Evolutionary conservation across 1,139 yeast species (phyloP), one percentile per base, ranked within the genome.

Genomic region (Pichia sp.): DNA sequence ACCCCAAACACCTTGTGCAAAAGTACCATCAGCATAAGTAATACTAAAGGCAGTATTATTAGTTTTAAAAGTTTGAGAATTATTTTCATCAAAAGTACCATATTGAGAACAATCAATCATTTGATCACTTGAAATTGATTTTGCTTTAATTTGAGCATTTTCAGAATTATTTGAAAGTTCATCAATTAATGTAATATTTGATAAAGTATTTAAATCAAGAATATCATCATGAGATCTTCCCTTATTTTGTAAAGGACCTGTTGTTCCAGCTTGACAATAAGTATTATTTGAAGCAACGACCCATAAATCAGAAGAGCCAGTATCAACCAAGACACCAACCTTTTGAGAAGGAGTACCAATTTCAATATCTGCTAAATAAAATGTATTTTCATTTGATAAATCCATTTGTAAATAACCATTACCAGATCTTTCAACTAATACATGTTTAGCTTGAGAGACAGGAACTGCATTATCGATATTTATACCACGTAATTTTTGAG

Each of bases 281-380:
- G 67, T 56, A 49, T 66, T 66, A 39, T 61, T 58, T 2, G 58
- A 42, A 27, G 58, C 57, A 54, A 59, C 56, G 18, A 82, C 77
- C 88, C 89, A 83, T 53, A 82, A 66, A 62, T 83, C 89, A 7
- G 85, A 72, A 3, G 86, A 80, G 1, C 88, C 89, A 3, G 88
- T 81, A 60, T 83, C 89, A 40, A 83, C 66, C 51, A 80, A 66
- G 3, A 81, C 81, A 5, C 69, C 68, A 36, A 83, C 73, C 8
- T 68, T 62, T 56, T 79, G 81, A 0, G 69, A 61, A 3, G 79
- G 74, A 0, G 85, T 74, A 4, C 92, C 90, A 18, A 83, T 62
- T n/a, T 66, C 64, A 34, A 80, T 58, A 27, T 68, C 65, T 1
- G 77, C 74, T 52, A 75, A 64, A 60, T 80, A 81, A 57, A 76